Percentiles rank a stretch among this genome's conserved stretches.
phyloP scores from a whole-genome alignment of 176 grass and related monocot genomes.

The Chloris gayana region DNA sequence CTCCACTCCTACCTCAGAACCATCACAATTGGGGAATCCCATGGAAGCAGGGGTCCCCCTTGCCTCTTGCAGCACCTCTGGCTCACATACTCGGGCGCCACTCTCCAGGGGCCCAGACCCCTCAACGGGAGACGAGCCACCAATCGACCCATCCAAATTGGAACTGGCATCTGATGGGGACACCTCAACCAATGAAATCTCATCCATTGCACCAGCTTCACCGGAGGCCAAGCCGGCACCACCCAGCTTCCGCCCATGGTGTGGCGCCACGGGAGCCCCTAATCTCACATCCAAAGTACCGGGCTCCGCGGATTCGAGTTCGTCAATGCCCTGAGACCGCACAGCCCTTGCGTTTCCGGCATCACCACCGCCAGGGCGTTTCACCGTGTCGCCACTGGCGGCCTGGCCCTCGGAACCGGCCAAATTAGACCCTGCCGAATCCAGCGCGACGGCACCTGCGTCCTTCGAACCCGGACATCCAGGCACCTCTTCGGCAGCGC shows the following conservation, averaged over 20 bases:
- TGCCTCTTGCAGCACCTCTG: slow-evolving; percentile 8
- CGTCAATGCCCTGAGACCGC: not conserved
- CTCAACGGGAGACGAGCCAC: slow-evolving; percentile 14
- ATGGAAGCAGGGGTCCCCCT: not conserved
- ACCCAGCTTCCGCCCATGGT: not conserved
- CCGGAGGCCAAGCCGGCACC: slow-evolving; percentile 4
- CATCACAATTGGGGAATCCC: slow-evolving; percentile 19
- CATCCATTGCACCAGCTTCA: slow-evolving; percentile 29
- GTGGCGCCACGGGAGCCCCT: slow-evolving; percentile 22
- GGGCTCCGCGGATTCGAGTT: slow-evolving; percentile 5
- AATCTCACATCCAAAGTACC: slow-evolving; percentile 36
- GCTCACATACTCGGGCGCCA: not conserved
- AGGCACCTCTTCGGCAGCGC: slow-evolving; percentile 34
- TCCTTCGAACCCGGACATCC: not conserved
- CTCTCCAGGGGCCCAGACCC: slow-evolving; percentile 13
- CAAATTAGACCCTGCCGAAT: slow-evolving; percentile 11
- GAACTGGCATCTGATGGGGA: slow-evolving; percentile 46
- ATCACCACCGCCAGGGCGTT: not conserved
- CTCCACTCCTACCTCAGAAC: slow-evolving; percentile 12
- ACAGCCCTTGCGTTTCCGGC: not conserved
- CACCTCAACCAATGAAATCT: slow-evolving; percentile 39
- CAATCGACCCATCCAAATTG: slow-evolving; percentile 25
- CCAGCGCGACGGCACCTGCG: slow-evolving; percentile 13
- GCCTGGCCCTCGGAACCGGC: not conserved
- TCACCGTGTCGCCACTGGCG: not conserved